phyloP scores from a whole-genome alignment of 345 rosid species.

The Moricandia moricandioides region DNA sequence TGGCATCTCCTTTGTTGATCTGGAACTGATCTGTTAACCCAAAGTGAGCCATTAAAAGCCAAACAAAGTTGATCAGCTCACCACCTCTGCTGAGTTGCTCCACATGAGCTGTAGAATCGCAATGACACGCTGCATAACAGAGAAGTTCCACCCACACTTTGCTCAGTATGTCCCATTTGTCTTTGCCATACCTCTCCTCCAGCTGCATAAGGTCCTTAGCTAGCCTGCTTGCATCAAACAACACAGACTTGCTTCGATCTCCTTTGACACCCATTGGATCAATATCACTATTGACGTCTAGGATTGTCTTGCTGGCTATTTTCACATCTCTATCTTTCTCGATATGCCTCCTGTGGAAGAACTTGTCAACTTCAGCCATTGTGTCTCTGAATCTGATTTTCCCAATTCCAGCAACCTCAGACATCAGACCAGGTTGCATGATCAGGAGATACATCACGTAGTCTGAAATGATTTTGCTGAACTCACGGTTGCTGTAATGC shows the following conservation, averaged over 20 bases:
- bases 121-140: slow-evolving; percentile 57
- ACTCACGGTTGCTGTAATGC: slow-evolving; percentile 20
- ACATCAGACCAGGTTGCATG: slow-evolving; percentile 52
- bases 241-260: slow-evolving; percentile 58
- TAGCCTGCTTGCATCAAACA: slow-evolving; percentile 58
- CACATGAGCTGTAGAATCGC: slow-evolving; percentile 53
- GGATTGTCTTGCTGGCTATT: slow-evolving; percentile 29
- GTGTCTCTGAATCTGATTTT: slow-evolving; percentile 55
- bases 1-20: slow-evolving; percentile 51
- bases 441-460: slow-evolving; percentile 60
- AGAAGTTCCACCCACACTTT: slow-evolving; percentile 64
- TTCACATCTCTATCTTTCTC: background rate
- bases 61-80: slow-evolving; percentile 56
- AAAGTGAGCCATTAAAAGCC: slow-evolving; percentile 80
- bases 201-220: slow-evolving; percentile 44
- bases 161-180: slow-evolving; percentile 56
- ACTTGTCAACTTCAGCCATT: slow-evolving; percentile 44
- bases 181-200: background rate
- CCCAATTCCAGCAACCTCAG: slow-evolving; percentile 54
- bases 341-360: slow-evolving; percentile 38
- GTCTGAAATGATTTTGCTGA: slow-evolving; percentile 51
- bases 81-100: slow-evolving; percentile 65
- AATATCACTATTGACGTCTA: slow-evolving; percentile 32
- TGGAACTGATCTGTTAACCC: slow-evolving; percentile 59
- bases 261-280: slow-evolving; percentile 49